Conservation (phyloP, 75 land plant species). For the Cryptomeria japonica region DNA sequence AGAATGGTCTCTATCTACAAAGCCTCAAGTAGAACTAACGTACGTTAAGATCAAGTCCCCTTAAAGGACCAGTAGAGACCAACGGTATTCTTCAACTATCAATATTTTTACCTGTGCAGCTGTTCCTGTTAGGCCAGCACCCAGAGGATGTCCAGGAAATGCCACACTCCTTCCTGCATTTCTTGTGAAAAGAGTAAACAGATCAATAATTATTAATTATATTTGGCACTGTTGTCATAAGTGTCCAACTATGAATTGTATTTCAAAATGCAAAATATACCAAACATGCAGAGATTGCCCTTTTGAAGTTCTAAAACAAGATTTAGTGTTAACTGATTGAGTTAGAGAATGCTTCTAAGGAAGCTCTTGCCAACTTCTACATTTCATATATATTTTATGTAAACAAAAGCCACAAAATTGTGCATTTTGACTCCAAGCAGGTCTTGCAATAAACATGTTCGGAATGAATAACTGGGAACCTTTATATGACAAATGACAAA, state of each 20-base stretch:
- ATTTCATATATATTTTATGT: background rate
- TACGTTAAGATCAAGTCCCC: background rate
- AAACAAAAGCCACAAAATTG: background rate
- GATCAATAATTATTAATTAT: slow-evolving; percentile 4
- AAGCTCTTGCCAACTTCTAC: background rate
- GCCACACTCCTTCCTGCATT: slow-evolving; percentile 87
- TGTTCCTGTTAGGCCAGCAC: slow-evolving; percentile 75
- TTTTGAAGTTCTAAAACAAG: background rate
- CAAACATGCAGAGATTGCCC: background rate
- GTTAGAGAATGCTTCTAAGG: background rate
- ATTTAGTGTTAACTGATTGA: background rate
- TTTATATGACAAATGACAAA: no score
- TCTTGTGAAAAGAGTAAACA: background rate
- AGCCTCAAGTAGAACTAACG: background rate
- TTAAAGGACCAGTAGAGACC: slow-evolving; percentile 20
- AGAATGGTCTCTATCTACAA: background rate
- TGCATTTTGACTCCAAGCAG: background rate
- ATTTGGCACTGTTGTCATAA: background rate
- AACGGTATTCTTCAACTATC: slow-evolving; percentile 21
- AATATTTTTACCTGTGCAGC: slow-evolving; percentile 91
- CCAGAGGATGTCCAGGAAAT: slow-evolving; percentile 95
- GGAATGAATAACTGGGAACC: no score
- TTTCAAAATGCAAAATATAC: background rate
- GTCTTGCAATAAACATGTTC: no score
- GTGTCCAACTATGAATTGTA: background rate